Evolutionary conservation across 129 eudicot species (phyloP).

Genomic region (Escallonia rubra): DNA sequence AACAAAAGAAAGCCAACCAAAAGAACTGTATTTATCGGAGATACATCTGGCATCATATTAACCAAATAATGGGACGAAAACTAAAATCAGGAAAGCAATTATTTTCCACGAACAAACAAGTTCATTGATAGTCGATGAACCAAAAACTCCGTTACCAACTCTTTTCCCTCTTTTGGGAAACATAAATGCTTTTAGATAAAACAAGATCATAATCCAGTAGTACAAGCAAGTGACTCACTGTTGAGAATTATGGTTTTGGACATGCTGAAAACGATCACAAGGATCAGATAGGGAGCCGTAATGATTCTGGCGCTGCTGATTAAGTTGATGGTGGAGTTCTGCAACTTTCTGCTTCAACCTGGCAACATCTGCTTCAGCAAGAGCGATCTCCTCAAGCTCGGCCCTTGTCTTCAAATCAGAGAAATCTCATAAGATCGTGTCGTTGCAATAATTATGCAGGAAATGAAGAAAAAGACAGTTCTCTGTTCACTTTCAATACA

Average conservation of each 20-base stretch:
- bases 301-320: conserved; percentile 95
- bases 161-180: too few species aligned
- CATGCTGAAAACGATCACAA: conserved; percentile 55
- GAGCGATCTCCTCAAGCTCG: conserved; percentile 99
- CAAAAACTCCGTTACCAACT: too few species aligned
- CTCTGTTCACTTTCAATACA: not conserved
- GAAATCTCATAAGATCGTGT: conserved; percentile 8
- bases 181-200: not conserved
- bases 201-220: not conserved
- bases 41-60: too few species aligned
- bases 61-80: too few species aligned
- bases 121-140: too few species aligned
- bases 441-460: not conserved
- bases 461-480: too few species aligned
- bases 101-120: too few species aligned
- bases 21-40: too few species aligned
- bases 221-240: conserved; percentile 35
- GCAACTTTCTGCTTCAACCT: conserved; percentile 97
- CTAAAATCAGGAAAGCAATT: too few species aligned
- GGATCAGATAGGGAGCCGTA: conserved; percentile 73
- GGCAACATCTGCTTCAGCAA: conserved; percentile 98
- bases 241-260: conserved; percentile 52
- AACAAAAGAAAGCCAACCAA: too few species aligned
- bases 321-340: conserved; percentile 89
- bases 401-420: conserved; percentile 71